Base-by-base conservation (phyloP, 495 filamentous ascomycete species). In the Aspergillus cavernicola region DNA sequence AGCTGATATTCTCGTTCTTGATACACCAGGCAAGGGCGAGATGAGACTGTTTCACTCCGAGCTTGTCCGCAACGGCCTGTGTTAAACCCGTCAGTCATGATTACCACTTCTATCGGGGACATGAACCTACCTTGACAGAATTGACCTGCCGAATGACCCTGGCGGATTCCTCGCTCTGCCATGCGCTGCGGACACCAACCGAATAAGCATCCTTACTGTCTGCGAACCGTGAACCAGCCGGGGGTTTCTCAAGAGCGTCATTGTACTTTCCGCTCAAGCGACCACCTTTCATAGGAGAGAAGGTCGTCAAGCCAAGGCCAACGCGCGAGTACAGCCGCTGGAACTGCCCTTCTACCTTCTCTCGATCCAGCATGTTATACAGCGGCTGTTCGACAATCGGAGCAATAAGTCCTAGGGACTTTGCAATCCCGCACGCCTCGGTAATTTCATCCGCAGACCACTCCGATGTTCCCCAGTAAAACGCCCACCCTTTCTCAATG, bases 401-500 rank as follows among this genome's bases (percentile, higher is more conserved):
- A 2, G 85, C 89, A 52, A 96, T 82, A n/a, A 96, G 76, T 18
- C 84, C 80, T 32, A 93, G 74, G 53, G 73, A 77, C 54, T 89
- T 85, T 12, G 90, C 90, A 32, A 88, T 70, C 36, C 82, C 75
- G 74, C 84, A 89, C 6, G 90, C 90, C 52, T 85, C 77, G 7
- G 81, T 78, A 62, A 95, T 92, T 72, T 95, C 88, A 45, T 81
- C 82, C 7, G 90, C 88, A 51, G 76, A 78, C 90, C 90, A 95
- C 74, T 92, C 88, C 0, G 85, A 89, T 1, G 90, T 95, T 28
- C 90, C 90, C 90, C 90, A 95, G 78, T 95, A 93, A 64, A 93
- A 85, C 19, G 86, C 84, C 72, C 90, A 86, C 36, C 89, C 86
- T 39, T 79, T 79, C 66, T 85, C 75, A 58, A 95, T 90, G 26